phyloP scores from a whole-genome alignment of 345 rosid genomes.

The Draba incana region DNA sequence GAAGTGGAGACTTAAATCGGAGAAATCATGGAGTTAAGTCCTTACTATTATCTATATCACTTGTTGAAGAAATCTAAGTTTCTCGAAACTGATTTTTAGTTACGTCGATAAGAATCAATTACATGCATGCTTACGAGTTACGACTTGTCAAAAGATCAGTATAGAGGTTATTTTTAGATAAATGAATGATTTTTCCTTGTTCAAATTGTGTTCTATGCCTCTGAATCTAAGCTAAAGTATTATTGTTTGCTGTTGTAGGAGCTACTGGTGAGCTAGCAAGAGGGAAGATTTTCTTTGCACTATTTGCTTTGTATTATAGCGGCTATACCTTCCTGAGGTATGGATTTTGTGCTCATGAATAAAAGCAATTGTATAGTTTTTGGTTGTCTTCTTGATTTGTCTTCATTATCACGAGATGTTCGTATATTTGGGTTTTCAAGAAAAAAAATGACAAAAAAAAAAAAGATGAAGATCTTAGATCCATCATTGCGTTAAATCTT shows the following conservation, averaged over 20 bases:
- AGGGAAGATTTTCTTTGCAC: slow-evolving; percentile 66
- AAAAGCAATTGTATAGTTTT: not conserved
- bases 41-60: too few relatives aligned
- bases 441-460: slow-evolving; percentile 49
- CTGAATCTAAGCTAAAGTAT: slow-evolving; percentile 4
- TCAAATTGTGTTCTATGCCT: not conserved
- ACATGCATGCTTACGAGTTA: slow-evolving; percentile 24
- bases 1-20: too few relatives aligned
- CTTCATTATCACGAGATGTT: slow-evolving; percentile 48
- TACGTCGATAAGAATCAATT: too few relatives aligned
- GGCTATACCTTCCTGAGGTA: slow-evolving; percentile 87
- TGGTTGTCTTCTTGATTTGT: slow-evolving; percentile 29
- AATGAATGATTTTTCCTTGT: not conserved
- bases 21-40: too few relatives aligned
- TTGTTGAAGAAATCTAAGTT: too few relatives aligned
- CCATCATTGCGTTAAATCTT: slow-evolving; percentile 65
- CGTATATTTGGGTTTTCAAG: slow-evolving; percentile 78
- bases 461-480: slow-evolving; percentile 64
- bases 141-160: not conserved
- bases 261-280: slow-evolving; percentile 81
- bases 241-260: slow-evolving; percentile 57
- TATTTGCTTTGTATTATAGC: slow-evolving; percentile 75
- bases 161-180: not conserved
- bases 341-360: slow-evolving; percentile 15
- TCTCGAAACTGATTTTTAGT: too few relatives aligned